These are phyloP conservation scores for Talaromyces pinophilus DNA, from an alignment of 2,329 filamentous ascomycete species.

Conservation along the genomic window DNA sequence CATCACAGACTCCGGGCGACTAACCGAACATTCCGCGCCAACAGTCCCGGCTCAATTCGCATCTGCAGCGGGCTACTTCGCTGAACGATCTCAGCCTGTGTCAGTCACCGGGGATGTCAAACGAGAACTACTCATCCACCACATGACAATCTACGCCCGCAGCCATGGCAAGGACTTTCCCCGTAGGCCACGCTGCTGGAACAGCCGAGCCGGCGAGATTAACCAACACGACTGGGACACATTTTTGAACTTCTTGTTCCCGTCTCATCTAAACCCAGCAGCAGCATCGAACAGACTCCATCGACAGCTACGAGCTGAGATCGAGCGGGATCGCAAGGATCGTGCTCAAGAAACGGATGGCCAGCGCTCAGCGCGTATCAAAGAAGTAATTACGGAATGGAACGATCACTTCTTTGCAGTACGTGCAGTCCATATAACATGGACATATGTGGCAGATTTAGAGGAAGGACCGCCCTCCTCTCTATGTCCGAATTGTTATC, in stretches of 20 bases:
- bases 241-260: constrained; percentile 47
- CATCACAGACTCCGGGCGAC: constrained; percentile 7
- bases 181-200: constrained; percentile 47
- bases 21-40: constrained; percentile 20
- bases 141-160: constrained; percentile 44
- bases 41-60: constrained; percentile 36
- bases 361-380: constrained; percentile 40
- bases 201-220: constrained; percentile 36
- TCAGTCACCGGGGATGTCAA: constrained; percentile 27
- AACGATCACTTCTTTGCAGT: constrained; percentile 46
- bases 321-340: constrained; percentile 45
- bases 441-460: constrained; percentile 39
- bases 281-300: constrained; percentile 40
- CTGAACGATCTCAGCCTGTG: constrained; percentile 35
- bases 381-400: constrained; percentile 47
- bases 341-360: constrained; percentile 45
- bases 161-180: constrained; percentile 46
- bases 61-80: constrained; percentile 43
- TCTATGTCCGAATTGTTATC: constrained; percentile 44
- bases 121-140: constrained; percentile 36
- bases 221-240: constrained; percentile 48
- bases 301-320: constrained; percentile 43
- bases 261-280: constrained; percentile 41
- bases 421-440: constrained; percentile 38
- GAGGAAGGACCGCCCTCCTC: constrained; percentile 38